Percentiles rank a stretch among this genome's conserved stretches.
phyloP scores from a whole-genome alignment of 176 grass and related monocot species.

The Saccharum spontaneum region DNA sequence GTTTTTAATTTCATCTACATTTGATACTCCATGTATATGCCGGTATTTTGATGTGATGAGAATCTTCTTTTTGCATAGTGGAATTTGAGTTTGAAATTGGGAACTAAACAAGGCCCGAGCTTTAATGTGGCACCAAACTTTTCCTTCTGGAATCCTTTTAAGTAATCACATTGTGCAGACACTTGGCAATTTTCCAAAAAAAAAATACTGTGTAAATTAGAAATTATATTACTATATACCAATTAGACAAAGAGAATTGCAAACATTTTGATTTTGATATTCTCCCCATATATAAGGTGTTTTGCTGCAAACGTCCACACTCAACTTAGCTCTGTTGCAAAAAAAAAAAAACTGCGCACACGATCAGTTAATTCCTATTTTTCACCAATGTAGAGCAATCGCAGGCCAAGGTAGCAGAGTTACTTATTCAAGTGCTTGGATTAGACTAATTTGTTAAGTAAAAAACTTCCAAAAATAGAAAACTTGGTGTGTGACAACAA shows the following conservation, averaged over 20 bases:
- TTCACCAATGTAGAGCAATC: not conserved
- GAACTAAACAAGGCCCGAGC: no score
- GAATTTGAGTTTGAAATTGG: no score
- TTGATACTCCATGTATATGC: no score
- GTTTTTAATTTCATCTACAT: no score
- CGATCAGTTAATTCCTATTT: not conserved
- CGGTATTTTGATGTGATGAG: no score
- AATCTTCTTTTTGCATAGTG: no score
- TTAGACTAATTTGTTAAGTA: not conserved
- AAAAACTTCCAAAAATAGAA: not conserved
- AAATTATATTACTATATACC: not conserved
- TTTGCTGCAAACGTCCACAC: not conserved
- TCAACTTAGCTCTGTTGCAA: no score
- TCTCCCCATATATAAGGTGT: not conserved
- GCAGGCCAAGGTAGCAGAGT: not conserved
- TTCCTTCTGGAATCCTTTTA: not conserved
- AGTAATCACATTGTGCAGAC: not conserved
- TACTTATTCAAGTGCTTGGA: not conserved
- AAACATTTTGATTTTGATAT: not conserved
- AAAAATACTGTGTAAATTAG: not conserved
- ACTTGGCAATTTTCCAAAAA: not conserved
- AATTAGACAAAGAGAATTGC: not conserved
- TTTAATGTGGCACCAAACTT: constrained; percentile 24
- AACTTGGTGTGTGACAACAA: not conserved
- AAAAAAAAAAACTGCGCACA: no score